These are phyloP conservation scores for Silene coronaria DNA, from an alignment of 179 eudicot species.

Conservation along the genomic window DNA sequence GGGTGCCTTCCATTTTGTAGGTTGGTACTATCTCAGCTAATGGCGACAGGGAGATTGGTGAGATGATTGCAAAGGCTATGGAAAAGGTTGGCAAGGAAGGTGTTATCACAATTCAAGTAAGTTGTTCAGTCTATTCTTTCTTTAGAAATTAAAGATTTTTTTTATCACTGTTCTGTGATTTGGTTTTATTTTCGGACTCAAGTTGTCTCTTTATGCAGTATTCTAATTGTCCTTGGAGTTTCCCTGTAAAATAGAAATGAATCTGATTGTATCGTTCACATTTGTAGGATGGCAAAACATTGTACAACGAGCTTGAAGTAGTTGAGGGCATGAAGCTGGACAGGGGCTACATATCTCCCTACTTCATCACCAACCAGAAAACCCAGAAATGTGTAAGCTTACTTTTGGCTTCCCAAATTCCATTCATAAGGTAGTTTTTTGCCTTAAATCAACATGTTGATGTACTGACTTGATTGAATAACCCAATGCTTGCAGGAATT, in stretches of 20 bases:
- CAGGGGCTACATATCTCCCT: conserved; percentile 85
- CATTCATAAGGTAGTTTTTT: neutral
- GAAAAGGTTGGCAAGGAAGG: conserved; percentile 90
- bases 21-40: conserved; percentile 86
- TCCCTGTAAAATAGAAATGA: neutral
- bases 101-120: conserved; percentile 74
- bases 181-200: neutral
- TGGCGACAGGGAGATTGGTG: conserved; percentile 84
- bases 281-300: conserved; percentile 75
- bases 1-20: conserved; percentile 23
- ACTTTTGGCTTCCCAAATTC: neutral
- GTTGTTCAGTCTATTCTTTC: conserved; percentile 15
- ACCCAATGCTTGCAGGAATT: conserved; percentile 31
- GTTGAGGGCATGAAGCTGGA: conserved; percentile 92
- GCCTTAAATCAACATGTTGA: neutral
- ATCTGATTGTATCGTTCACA: neutral
- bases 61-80: conserved; percentile 87
- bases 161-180: neutral
- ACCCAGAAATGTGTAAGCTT: conserved; percentile 75
- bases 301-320: conserved; percentile 74
- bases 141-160: neutral
- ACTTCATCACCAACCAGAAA: conserved; percentile 63
- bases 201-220: neutral
- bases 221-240: neutral
- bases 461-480: neutral